Percentiles rank a stretch among this genome's conserved stretches.
phyloP scores from a whole-genome alignment of 1,139 yeast species.

The Sugiyamaella sp. region DNA sequence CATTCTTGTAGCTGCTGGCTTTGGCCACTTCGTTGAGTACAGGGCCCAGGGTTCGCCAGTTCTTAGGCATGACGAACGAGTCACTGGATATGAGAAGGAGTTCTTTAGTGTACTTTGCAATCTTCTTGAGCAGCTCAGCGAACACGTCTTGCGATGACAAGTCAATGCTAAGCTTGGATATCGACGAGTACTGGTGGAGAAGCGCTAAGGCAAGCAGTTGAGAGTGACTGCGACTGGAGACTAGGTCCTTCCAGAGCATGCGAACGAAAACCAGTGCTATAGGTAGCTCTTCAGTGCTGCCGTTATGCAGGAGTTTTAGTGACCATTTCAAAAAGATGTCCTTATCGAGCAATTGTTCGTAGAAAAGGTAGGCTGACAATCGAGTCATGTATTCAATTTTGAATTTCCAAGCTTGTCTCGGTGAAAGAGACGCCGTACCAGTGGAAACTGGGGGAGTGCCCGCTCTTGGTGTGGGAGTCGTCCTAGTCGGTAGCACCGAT shows the following conservation, averaged over 20 bases:
- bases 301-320: constrained; percentile 56
- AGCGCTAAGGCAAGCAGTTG: constrained; percentile 39
- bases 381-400: constrained; percentile 62
- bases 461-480: not conserved
- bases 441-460: constrained; percentile 13
- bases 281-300: constrained; percentile 52
- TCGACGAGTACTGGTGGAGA: constrained; percentile 29
- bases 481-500: not conserved
- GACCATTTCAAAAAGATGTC: constrained; percentile 65
- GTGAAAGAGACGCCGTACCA: constrained; percentile 10
- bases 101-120: constrained; percentile 29
- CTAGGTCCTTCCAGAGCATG: constrained; percentile 72
- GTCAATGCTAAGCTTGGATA: constrained; percentile 24
- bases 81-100: constrained; percentile 62
- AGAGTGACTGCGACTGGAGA: constrained; percentile 49
- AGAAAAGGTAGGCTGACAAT: constrained; percentile 63
- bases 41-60: constrained; percentile 66
- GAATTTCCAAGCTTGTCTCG: constrained; percentile 48
- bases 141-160: constrained; percentile 21
- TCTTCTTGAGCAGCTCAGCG: constrained; percentile 40
- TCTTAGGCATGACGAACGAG: constrained; percentile 74
- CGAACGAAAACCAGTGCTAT: constrained; percentile 60
- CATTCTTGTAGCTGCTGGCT: too few species aligned
- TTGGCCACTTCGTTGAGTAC: constrained; percentile 49
- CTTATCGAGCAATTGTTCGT: constrained; percentile 67